Base-by-base conservation (phyloP, 768 basidiomycete species). In the Rhodosporidiobolus odoratus region DNA sequence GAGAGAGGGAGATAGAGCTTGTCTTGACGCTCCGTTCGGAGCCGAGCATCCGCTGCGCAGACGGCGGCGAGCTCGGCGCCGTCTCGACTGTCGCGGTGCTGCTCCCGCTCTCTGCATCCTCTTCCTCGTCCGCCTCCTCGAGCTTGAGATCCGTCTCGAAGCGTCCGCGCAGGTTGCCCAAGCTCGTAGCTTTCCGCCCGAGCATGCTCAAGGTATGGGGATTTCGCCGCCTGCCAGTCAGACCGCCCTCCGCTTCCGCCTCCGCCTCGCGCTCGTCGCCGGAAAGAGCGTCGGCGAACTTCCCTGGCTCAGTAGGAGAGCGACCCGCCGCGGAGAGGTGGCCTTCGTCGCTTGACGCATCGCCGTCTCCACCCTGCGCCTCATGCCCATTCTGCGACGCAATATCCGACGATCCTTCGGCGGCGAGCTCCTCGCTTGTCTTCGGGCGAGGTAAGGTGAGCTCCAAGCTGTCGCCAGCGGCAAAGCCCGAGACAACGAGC, bases 401-500 rank as follows among this genome's bases (percentile, higher is more conserved):
- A 25, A 9, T 25, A 10, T 50, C 12, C 10, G 21, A 10, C 52
- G 52, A n/a, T 30, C 27, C 52, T 80, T 83, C 63, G 71, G 73
- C 32, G 80, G 69, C 70, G 76, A 80, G 35, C 78, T 79, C 32
- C 81, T 64, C 48, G 21, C 52, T 65, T 58, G 65, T 62, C 54
- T n/a, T 57, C 58, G 58, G 58, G 45, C 35, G 45, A 6, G 71
- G 69, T 4, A 65, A 21, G 56, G 43, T 32, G 40, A 76, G 57
- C 62, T 71, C 69, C 41, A 68, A 10, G 27, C 52, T 32, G 40
- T 41, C 60, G 43, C 34, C 60, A 48, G 68, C 6, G 70, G 69
- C 32, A 63, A 63, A 15, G 21, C 37, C 25, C 19, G 73, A 68
- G 65, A 94, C 80, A 77, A 91, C 93, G 69, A 88, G 84, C 80